Conservation (phyloP, 129 eudicot species). For the Apium graveolens region DNA sequence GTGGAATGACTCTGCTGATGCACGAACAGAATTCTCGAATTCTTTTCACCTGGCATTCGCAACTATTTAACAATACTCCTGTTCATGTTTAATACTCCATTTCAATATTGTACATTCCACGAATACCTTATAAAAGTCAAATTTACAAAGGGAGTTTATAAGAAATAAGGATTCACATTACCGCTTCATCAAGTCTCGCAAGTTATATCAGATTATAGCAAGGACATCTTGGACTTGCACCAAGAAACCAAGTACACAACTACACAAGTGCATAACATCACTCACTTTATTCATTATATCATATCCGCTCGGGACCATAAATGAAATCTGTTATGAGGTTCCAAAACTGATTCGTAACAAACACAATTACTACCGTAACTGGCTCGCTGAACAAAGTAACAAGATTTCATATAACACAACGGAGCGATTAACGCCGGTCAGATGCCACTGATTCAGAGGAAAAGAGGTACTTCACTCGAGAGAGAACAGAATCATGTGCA, state of each 20-base stretch:
- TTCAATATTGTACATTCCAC: background rate
- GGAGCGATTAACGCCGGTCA: slow-evolving; percentile 46
- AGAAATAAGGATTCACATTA: background rate
- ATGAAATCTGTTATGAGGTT: background rate
- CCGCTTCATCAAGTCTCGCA: background rate
- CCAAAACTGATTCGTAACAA: background rate
- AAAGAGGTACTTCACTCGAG: slow-evolving; percentile 92
- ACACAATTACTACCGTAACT: background rate
- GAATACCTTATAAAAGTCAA: background rate
- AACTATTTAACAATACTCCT: too few relatives aligned
- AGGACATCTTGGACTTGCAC: background rate
- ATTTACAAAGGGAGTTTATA: too few relatives aligned
- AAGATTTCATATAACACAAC: background rate
- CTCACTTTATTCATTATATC: background rate
- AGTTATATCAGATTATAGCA: background rate
- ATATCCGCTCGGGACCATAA: background rate
- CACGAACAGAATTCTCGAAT: too few relatives aligned
- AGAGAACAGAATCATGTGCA: slow-evolving; percentile 85
- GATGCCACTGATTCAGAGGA: slow-evolving; percentile 70
- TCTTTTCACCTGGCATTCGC: too few relatives aligned
- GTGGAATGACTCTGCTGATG: too few relatives aligned
- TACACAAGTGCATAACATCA: background rate
- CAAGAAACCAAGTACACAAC: background rate
- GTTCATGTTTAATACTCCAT: too few relatives aligned
- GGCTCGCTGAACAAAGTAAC: background rate